Percentiles rank a stretch among this genome's conserved stretches.
phyloP scores from a whole-genome alignment of 306 rosid species.

The Trichosanthes cucumerina region DNA sequence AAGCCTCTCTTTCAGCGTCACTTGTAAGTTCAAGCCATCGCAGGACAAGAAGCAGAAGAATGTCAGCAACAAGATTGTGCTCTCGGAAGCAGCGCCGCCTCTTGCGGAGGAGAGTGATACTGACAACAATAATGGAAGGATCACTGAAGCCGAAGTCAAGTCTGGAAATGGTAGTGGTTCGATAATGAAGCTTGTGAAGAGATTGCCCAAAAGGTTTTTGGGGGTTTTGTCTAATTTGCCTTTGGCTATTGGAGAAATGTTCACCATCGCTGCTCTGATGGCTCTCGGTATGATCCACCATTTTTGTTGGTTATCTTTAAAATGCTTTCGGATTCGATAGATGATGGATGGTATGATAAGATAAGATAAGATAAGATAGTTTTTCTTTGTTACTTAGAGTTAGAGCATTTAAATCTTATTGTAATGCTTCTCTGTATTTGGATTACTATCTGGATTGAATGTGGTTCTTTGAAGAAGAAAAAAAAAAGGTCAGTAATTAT shows the following conservation, averaged over 20 bases:
- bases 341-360: not conserved
- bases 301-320: not conserved
- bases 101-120: slow-evolving; percentile 28
- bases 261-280: slow-evolving; percentile 64
- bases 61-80: slow-evolving; percentile 48
- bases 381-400: not conserved
- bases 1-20: slow-evolving; percentile 23
- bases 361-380: not conserved
- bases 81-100: slow-evolving; percentile 65
- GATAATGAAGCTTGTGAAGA: slow-evolving; percentile 29
- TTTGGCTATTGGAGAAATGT: slow-evolving; percentile 96
- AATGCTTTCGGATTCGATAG: not conserved
- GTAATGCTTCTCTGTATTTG: not conserved
- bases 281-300: slow-evolving; percentile 46
- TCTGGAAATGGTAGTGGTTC: slow-evolving; percentile 24
- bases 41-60: slow-evolving; percentile 33
- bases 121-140: slow-evolving; percentile 6
- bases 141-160: slow-evolving; percentile 22
- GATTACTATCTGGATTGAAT: not conserved
- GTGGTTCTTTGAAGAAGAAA: not conserved
- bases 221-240: slow-evolving; percentile 71
- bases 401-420: not conserved
- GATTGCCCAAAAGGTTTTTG: slow-evolving; percentile 43
- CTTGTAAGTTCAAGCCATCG: slow-evolving; percentile 37
- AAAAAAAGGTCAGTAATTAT: not conserved